Base-by-base conservation (phyloP, 805 yeast species). In the Nakazawaea laoshanensis region DNA sequence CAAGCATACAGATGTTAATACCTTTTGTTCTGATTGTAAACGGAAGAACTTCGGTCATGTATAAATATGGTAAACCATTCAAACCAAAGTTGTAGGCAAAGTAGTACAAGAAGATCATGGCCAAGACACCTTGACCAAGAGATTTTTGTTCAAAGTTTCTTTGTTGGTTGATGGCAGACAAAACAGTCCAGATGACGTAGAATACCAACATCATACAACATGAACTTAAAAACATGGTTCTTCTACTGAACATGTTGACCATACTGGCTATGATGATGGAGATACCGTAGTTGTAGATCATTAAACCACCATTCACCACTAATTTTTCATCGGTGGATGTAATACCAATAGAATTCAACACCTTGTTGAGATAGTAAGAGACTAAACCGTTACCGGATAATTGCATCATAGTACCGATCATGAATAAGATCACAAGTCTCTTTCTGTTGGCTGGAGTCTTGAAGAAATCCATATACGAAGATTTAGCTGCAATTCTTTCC, bases 291-390 rank as follows among this genome's bases (percentile, higher is more conserved):
- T 68, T 67, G 49, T 58, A 69, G 37, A 65, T 50, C 63, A 60
- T 63, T 41, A 70, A 59, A 38, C 66, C 63, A 36, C 70, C 76
- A 47, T 72, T 71, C 47, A 70, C 61, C 32, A 64, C 48, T 35
- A 70, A 59, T 49, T 71, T 72, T 35, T 53, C 50, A 30, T 51
- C 51, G 17, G 59, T 52, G n/a, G 56, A 58, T 29, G 68, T 67
- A 44, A 72, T 66, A 38, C 79, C 77, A 47, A 73, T 69, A 17
- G 73, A 63, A 37, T 52, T 46, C 42, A 73, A 59, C 10, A 74
- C 78, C 43, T 61, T 58, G 38, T 60, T 27, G 34, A 67, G 48
- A 45, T 66, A 66, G 53, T 65, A 65, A 2, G 68, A 61, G n/a
- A 67, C 65, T 32, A 66, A 48, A 34, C 67, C 70, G 43, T 63